Base-by-base conservation (phyloP, 352 stramenopile species). In the Thalassiosira exigua region DNA sequence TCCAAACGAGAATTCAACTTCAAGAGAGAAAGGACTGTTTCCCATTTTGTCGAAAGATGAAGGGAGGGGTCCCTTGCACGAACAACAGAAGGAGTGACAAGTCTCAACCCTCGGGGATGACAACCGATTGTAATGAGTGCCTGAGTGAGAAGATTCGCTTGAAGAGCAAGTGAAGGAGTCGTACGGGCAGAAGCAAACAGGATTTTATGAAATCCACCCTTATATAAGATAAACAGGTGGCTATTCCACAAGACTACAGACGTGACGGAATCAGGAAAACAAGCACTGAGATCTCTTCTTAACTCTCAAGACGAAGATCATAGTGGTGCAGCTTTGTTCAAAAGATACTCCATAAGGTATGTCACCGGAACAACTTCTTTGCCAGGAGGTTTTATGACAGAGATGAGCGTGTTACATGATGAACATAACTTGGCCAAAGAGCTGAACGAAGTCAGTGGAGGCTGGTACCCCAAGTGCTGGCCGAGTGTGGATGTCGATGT, bases 221-320 rank as follows among this genome's bases (percentile, higher is more conserved):
- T n/a, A n/a, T n/a, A n/a, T n/a, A n/a, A n/a, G n/a, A 59, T 69
- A n/a, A 75, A 71, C 39, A 32, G 72, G 21, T 81, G 64, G 64
- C 21, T 81, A 9, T 81, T 81, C 32, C 72, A 81, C 46, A 67
- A 52, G 39, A 58, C 50, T 19, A 51, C 52, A 22, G 52, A 59
- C 30, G 33, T 74, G 12, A 70, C 64, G 29, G 64, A 75, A 50
- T 11, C 68, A 50, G 72, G 67, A 60, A 58, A 61, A 12, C 9
- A 33, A 19, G 60, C 60, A 12, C 22, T 74, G 21, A 24, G 56
- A 51, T 19, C 5, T 32, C 19, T 64, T 17, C 19, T 39, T 36
- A 39, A 57, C 5, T 22, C 36, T 26, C n/a, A 17, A 17, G 39
- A n/a, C 39, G 57, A 42, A 46, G 53, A 62, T 46, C 17, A 19